phyloP scores from a whole-genome alignment of 768 basidiomycete species.

The Suillus subaureus region DNA sequence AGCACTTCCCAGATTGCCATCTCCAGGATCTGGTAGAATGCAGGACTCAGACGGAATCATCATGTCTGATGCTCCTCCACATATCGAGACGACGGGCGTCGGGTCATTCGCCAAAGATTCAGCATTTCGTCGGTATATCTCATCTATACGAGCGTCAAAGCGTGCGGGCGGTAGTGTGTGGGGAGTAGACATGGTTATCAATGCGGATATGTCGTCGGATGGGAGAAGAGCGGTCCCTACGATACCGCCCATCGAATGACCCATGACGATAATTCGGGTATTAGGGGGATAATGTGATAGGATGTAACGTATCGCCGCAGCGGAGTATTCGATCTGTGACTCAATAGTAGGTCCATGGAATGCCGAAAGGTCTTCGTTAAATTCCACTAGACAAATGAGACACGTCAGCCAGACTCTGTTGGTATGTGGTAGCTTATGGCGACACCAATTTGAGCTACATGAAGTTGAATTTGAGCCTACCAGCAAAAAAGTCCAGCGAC shows the following conservation, averaged over 20 bases:
- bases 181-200: slow-evolving; percentile 97
- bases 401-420: neutral
- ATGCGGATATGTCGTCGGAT: slow-evolving; percentile 62
- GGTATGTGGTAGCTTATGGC: neutral
- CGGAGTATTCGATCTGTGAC: slow-evolving; percentile 77
- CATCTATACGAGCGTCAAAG: slow-evolving; percentile 79
- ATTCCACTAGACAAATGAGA: slow-evolving; percentile 64
- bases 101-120: slow-evolving; percentile 42
- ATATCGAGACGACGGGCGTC: slow-evolving; percentile 81
- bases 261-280: slow-evolving; percentile 75
- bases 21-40: slow-evolving; percentile 46
- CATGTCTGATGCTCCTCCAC: slow-evolving; percentile 89
- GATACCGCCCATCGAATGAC: slow-evolving; percentile 97
- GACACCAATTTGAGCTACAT: slow-evolving; percentile 1
- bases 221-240: slow-evolving; percentile 83
- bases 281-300: slow-evolving; percentile 70
- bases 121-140: slow-evolving; percentile 59
- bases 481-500: slow-evolving; percentile 84
- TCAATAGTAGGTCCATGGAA: slow-evolving; percentile 90
- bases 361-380: slow-evolving; percentile 96
- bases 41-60: slow-evolving; percentile 93
- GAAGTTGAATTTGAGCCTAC: slow-evolving; percentile 42
- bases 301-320: slow-evolving; percentile 73
- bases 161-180: slow-evolving; percentile 86
- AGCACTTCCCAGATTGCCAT: slow-evolving; percentile 5